These are phyloP conservation scores for Amphicarpaea edgeworthii DNA, from an alignment of 306 rosid species.

Conservation along the genomic window DNA sequence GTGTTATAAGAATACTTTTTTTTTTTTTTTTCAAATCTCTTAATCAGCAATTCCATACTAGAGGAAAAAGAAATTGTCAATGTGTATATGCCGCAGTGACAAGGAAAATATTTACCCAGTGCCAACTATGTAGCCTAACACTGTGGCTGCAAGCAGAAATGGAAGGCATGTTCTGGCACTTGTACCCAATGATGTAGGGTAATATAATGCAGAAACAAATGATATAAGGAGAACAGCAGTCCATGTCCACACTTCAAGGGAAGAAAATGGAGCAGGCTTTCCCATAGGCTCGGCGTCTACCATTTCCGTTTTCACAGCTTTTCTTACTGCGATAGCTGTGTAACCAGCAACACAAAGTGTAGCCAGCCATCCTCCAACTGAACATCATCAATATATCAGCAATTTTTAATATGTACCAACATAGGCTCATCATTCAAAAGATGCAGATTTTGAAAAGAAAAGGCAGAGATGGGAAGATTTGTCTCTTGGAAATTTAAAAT, in stretches of 20 bases:
- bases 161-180: slow-evolving; percentile 93
- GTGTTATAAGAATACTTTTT: neutral
- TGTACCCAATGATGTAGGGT: slow-evolving; percentile 85
- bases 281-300: slow-evolving; percentile 92
- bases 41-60: neutral
- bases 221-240: slow-evolving; percentile 72
- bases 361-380: slow-evolving; percentile 97
- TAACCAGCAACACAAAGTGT: slow-evolving; percentile 89
- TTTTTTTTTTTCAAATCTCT: neutral
- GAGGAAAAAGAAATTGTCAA: neutral
- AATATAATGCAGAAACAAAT: slow-evolving; percentile 66
- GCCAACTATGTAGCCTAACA: slow-evolving; percentile 91
- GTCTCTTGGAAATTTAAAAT: neutral
- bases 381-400: slow-evolving; percentile 41
- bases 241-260: slow-evolving; percentile 79
- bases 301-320: slow-evolving; percentile 81
- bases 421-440: neutral
- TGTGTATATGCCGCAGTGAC: slow-evolving; percentile 16
- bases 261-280: slow-evolving; percentile 85
- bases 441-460: neutral
- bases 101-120: slow-evolving; percentile 67
- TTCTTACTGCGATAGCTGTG: slow-evolving; percentile 85
- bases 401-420: neutral
- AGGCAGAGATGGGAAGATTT: neutral
- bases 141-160: slow-evolving; percentile 91